Evolutionary conservation across 352 stramenopile genomes (phyloP).

Genomic region (Globisporangium nunn): DNA sequence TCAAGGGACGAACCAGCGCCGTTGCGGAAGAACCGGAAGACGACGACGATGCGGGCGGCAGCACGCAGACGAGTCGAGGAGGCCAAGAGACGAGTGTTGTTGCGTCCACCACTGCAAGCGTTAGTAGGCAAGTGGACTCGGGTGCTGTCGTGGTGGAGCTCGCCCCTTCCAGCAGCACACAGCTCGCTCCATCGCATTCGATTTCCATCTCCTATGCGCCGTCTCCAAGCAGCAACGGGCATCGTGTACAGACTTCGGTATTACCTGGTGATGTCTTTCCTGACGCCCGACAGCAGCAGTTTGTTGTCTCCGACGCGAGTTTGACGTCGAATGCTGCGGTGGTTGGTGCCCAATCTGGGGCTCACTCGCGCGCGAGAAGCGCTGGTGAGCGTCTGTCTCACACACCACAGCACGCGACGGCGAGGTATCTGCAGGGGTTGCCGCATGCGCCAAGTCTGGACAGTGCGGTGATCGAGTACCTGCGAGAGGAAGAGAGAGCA

Average conservation of each 20-base stretch:
- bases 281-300: not conserved
- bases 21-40: constrained; percentile 8
- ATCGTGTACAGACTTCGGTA: not conserved
- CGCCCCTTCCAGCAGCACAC: not conserved
- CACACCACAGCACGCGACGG: not conserved
- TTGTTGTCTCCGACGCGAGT: not conserved
- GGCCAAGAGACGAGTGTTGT: not conserved
- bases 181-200: not conserved
- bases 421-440: constrained; percentile 16
- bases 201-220: not conserved
- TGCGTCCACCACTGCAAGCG: not conserved
- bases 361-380: not conserved
- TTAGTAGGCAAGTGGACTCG: not conserved
- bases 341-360: not conserved
- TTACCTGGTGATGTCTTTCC: not conserved
- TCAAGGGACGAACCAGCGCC: constrained; percentile 6
- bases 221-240: not conserved
- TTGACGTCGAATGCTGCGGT: not conserved
- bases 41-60: constrained; percentile 1
- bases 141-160: not conserved
- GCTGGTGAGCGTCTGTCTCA: constrained; percentile 6
- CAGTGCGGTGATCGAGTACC: constrained; percentile 23
- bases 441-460: constrained; percentile 22
- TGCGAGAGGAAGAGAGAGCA: constrained; percentile 51
- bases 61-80: not conserved